Base-by-base conservation (phyloP, 306 rosid species). In the Cicer bijugum region DNA sequence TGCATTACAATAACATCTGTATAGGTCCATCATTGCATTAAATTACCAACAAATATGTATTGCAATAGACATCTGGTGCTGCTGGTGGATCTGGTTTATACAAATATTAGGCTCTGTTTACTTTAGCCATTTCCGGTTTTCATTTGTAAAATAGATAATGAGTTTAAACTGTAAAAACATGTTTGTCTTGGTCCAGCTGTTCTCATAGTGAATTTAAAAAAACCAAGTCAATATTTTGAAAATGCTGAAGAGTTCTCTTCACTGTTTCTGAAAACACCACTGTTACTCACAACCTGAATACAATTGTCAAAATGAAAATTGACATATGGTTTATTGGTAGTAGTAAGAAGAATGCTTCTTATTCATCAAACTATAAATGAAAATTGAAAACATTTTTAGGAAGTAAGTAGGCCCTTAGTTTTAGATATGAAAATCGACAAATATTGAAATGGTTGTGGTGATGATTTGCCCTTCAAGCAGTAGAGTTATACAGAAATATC, bases 11-110 rank as follows among this genome's bases (percentile, higher is more conserved):
- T 33, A 63, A 39, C 52, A 14, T 12, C 2, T 53, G 15, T 37
- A 63, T 35, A 65, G 68, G 42, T 23, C 15, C 42, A 58, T 57
- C 42, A 58, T 57, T 33, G 33, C 47, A 15, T 58, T 8, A 28
- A 51, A 65, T 75, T 51, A 16, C 60, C 44, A 48, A 37, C 20
- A 0, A 19, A 11, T 74, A 17, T 81, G 39, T 72, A 11, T 82
- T 71, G 5, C 17, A 7, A 60, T 60, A 57, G 74, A 37, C 3
- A 1, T 37, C n/a, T 63, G 71, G 33, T 16, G 74, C 57, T 71
- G 48, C 1, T 28, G 79, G 45, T 65, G 71, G 67, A 69, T 65
- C 33, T 77, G 56, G 6, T 46, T 59, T 60, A 40, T 73, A 52
- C 45, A 69, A 16, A 46, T 12, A 12, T 48, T 52, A 53, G 12